Conservation (phyloP, 2,329 filamentous ascomycete genomes). For the Alternaria atra region DNA sequence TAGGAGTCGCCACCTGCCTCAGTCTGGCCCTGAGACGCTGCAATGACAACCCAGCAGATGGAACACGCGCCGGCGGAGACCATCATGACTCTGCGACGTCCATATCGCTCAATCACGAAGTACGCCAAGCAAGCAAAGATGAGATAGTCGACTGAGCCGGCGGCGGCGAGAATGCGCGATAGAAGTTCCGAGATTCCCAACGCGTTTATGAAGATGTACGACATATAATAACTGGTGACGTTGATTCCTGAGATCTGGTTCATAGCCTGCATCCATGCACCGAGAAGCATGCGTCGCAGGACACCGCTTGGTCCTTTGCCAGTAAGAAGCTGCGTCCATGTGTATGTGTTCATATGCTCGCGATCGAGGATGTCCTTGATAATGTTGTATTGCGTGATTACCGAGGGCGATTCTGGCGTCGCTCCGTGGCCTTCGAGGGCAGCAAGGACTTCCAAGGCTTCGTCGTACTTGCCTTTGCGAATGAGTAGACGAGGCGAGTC, state of each 20-base stretch:
- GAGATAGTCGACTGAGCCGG: conserved; percentile 58
- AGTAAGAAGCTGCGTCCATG: conserved; percentile 56
- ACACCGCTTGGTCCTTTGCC: conserved; percentile 54
- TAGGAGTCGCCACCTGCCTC: conserved; percentile 55
- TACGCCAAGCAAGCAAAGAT: conserved; percentile 55
- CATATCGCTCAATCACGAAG: conserved; percentile 60
- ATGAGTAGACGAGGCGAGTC: conserved; percentile 60
- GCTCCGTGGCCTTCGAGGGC: conserved; percentile 52
- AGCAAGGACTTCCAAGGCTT: conserved; percentile 48
- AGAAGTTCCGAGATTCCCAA: conserved; percentile 49
- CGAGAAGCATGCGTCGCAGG: conserved; percentile 56
- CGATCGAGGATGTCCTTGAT: conserved; percentile 54
- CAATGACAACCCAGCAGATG: conserved; percentile 60
- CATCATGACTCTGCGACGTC: conserved; percentile 60
- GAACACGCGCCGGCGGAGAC: conserved; percentile 58
- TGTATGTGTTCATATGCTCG: conserved; percentile 56
- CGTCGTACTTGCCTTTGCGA: conserved; percentile 60
- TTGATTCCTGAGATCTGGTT: conserved; percentile 53
- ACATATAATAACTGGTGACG: conserved; percentile 53
- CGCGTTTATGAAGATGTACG: conserved; percentile 54
- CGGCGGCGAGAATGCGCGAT: conserved; percentile 52
- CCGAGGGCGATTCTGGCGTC: conserved; percentile 46
- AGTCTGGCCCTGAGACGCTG: conserved; percentile 54
- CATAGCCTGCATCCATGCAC: conserved; percentile 58
- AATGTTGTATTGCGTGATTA: conserved; percentile 49